A percentile compares a stretch with the other conserved stretches of the same genome.
These are phyloP conservation scores for Discostella stelligeroides DNA, from an alignment of 108 stramenopile species.

Conservation along the genomic window DNA sequence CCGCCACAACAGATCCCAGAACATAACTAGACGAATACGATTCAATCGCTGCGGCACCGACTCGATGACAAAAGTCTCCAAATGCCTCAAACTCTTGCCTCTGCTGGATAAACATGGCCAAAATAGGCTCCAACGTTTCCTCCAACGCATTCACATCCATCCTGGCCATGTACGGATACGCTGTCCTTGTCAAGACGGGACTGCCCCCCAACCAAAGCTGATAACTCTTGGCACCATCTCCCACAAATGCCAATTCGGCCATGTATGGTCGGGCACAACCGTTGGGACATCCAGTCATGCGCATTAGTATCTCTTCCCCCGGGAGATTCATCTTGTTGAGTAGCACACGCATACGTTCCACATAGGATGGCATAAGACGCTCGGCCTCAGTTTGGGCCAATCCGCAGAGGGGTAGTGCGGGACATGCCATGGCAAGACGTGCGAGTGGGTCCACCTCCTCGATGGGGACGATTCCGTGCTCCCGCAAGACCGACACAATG, in stretches of 20 bases:
- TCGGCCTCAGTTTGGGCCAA: slow-evolving; percentile 98
- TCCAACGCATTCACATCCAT: slow-evolving; percentile 86
- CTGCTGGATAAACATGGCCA: slow-evolving; percentile 85
- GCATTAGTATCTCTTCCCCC: slow-evolving; percentile 94
- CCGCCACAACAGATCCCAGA: slow-evolving; percentile 49
- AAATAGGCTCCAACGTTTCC: slow-evolving; percentile 85
- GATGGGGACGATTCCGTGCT: slow-evolving; percentile 86
- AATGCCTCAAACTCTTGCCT: slow-evolving; percentile 87
- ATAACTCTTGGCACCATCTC: slow-evolving; percentile 94
- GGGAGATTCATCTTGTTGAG: slow-evolving; percentile 84
- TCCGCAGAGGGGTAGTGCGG: slow-evolving; percentile 96
- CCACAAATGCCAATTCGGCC: slow-evolving; percentile 98
- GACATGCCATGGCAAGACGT: slow-evolving; percentile 95
- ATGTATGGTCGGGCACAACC: slow-evolving; percentile 99
- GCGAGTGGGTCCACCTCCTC: slow-evolving; percentile 90
- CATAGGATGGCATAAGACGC: slow-evolving; percentile 90
- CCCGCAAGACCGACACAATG: slow-evolving; percentile 82
- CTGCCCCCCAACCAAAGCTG: slow-evolving; percentile 96
- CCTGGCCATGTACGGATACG: slow-evolving; percentile 88
- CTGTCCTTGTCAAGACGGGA: slow-evolving; percentile 91
- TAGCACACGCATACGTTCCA: slow-evolving; percentile 81
- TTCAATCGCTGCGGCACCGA: slow-evolving; percentile 80
- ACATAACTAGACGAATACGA: slow-evolving; percentile 49
- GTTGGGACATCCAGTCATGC: slow-evolving; percentile 99
- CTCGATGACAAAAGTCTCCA: slow-evolving; percentile 91